A percentile compares a stretch with the other conserved stretches of the same genome.
Conservation (phyloP, 345 rosid genomes). For the Geranium rotundifolium region DNA sequence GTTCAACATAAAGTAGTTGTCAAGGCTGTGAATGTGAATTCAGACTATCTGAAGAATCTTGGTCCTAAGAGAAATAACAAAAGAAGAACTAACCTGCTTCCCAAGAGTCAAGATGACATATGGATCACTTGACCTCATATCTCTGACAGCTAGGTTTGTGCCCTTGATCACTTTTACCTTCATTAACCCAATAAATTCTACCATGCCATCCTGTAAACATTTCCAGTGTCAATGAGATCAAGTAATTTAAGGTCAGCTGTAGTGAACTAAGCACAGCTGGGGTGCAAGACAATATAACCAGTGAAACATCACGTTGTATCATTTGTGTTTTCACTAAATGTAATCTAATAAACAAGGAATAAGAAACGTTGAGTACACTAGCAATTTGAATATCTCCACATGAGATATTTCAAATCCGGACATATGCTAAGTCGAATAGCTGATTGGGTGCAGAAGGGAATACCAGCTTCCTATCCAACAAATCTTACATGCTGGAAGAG, state of each 20-base stretch:
- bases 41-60: not conserved
- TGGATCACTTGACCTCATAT: slow-evolving; percentile 93
- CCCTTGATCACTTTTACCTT: slow-evolving; percentile 69
- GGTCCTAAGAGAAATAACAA: not conserved
- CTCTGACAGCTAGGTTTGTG: slow-evolving; percentile 69
- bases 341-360: not conserved
- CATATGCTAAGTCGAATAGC: too few species aligned
- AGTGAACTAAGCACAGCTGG: not conserved
- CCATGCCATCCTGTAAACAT: slow-evolving; percentile 63
- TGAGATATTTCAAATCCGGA: too few species aligned
- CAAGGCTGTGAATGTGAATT: not conserved
- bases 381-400: too few species aligned
- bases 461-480: not conserved
- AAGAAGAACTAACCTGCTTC: slow-evolving; percentile 48
- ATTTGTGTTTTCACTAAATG: not conserved
- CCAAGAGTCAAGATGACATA: slow-evolving; percentile 76
- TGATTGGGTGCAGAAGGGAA: not conserved
- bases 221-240: slow-evolving; percentile 11
- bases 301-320: not conserved
- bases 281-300: not conserved
- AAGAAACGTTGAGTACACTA: not conserved
- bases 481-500: not conserved
- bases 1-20: not conserved
- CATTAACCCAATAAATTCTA: slow-evolving; percentile 78
- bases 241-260: too few species aligned